phyloP scores from a whole-genome alignment of 2,329 filamentous ascomycete species.

The Neopestalotiopsis rosae region DNA sequence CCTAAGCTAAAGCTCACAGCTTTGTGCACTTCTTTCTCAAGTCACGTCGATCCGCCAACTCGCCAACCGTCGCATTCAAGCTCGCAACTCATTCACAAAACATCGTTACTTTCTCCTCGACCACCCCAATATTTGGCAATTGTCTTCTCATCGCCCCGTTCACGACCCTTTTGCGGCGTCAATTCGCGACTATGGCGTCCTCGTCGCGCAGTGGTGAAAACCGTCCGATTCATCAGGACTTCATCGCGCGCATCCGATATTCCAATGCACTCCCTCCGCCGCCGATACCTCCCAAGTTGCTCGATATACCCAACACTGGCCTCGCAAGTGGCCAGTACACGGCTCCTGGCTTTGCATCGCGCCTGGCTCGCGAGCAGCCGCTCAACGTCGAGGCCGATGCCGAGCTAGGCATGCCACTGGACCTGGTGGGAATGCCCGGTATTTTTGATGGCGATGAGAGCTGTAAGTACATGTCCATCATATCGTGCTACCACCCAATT shows the following conservation, averaged over 20 bases:
- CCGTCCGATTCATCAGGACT: conserved; percentile 84
- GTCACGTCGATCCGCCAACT: not conserved
- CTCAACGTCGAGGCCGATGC: conserved; percentile 97
- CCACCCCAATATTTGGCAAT: not conserved
- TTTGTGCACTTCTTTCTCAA: conserved; percentile 3
- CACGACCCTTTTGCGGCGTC: not conserved
- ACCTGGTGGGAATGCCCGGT: conserved; percentile 91
- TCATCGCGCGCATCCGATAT: conserved; percentile 94
- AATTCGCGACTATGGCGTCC: conserved; percentile 42
- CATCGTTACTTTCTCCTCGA: not conserved
- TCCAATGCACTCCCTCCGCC: conserved; percentile 95
- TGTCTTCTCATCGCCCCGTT: not conserved
- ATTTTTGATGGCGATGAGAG: conserved; percentile 95
- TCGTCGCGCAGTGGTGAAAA: conserved; percentile 55
- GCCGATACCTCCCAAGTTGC: conserved; percentile 91
- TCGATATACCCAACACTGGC: conserved; percentile 94
- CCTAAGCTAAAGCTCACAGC: conserved; percentile 8
- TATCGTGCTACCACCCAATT: conserved; percentile 19
- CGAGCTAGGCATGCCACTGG: conserved; percentile 96
- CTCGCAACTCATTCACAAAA: not conserved
- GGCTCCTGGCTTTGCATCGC: conserved; percentile 85
- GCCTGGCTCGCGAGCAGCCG: conserved; percentile 87
- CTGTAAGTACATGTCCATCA: conserved; percentile 61
- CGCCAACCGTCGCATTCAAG: not conserved
- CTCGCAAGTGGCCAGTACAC: conserved; percentile 88